Conservation (phyloP, 2,329 filamentous ascomycete species). For the Akanthomyces lecanii region DNA sequence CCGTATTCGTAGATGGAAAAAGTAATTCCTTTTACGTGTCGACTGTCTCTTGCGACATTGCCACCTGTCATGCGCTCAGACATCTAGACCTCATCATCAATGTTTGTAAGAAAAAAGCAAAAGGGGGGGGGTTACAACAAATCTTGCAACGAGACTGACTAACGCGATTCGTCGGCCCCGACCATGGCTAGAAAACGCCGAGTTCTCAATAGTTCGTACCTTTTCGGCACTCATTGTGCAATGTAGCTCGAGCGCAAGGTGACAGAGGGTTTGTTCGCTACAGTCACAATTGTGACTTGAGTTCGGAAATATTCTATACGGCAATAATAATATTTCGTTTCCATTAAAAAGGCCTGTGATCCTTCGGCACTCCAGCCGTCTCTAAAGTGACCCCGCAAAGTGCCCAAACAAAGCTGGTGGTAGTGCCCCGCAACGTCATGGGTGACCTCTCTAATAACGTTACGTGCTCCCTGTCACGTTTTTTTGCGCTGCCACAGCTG, state of each 20-base stretch:
- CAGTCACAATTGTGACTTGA: no score
- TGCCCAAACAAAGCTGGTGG: neutral
- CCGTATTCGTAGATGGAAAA: no score
- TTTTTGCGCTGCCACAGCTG: neutral
- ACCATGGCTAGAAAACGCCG: no score
- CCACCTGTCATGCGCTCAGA: neutral
- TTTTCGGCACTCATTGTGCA: no score
- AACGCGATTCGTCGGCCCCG: no score
- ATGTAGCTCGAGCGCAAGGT: no score
- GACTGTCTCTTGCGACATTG: neutral
- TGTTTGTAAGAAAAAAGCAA: neutral
- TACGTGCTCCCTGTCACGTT: neutral
- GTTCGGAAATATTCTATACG: no score
- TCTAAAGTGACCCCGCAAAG: neutral
- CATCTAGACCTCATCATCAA: neutral
- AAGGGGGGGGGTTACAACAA: neutral
- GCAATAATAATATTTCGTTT: no score
- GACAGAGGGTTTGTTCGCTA: no score
- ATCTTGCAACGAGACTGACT: no score
- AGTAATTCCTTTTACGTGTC: no score
- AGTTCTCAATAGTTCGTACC: no score
- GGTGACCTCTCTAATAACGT: neutral
- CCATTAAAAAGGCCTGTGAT: neutral
- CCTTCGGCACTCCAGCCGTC: neutral
- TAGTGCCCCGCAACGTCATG: slow-evolving; percentile 11